phyloP scores from a whole-genome alignment of 116 monocot genomes.

The Thalassia testudinum region DNA sequence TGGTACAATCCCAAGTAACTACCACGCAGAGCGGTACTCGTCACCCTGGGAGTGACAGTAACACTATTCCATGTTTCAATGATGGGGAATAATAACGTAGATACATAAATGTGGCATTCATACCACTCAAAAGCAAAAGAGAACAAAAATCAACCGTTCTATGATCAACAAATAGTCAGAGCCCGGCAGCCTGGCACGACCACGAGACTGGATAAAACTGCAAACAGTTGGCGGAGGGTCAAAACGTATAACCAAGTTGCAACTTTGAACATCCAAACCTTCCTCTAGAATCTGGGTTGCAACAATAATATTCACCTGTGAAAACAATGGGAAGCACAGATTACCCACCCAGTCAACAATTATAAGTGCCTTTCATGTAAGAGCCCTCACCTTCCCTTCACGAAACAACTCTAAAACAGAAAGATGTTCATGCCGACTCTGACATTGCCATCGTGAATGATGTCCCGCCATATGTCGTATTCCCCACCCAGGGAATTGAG shows the following conservation, averaged over 20 bases:
- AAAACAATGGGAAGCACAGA: background rate
- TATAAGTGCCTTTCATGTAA: no score
- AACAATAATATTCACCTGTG: conserved; percentile 51
- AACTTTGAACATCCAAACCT: conserved; percentile 61
- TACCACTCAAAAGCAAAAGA: background rate
- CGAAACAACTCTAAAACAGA: conserved; percentile 44
- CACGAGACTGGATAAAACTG: conserved; percentile 74
- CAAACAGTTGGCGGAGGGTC: conserved; percentile 41
- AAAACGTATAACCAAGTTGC: conserved; percentile 61
- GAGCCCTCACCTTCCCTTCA: conserved; percentile 24
- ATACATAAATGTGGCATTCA: no score
- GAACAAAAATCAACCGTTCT: conserved; percentile 13
- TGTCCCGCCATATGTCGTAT: conserved; percentile 38
- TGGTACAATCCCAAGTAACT: no score
- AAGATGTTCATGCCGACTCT: conserved; percentile 36
- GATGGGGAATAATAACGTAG: no score
- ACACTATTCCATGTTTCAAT: no score
- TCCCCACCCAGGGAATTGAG: conserved; percentile 28
- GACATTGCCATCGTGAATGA: conserved; percentile 16
- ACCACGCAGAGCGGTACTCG: no score
- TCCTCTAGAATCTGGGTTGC: conserved; percentile 71
- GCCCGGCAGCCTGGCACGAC: conserved; percentile 46
- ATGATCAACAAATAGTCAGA: conserved; percentile 48
- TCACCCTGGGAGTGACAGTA: no score
- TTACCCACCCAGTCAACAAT: no score